phyloP scores from a whole-genome alignment of 2,329 filamentous ascomycete species.

The Cylindrodendrum hubeiense region DNA sequence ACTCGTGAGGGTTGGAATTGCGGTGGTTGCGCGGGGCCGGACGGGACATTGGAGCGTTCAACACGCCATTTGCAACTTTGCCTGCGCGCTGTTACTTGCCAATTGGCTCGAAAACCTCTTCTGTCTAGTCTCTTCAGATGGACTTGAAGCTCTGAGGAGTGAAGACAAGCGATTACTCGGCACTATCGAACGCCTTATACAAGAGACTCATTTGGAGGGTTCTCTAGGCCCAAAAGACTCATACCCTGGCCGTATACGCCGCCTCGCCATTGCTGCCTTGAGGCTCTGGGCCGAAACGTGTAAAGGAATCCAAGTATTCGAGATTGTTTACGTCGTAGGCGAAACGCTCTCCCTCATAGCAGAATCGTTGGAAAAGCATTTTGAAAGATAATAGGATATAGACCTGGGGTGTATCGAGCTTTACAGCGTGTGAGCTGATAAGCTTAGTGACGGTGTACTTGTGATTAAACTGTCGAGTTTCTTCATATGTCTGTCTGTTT shows the following conservation, averaged over 20 bases:
- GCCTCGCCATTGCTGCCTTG: slow-evolving; percentile 37
- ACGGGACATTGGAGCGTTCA: slow-evolving; percentile 68
- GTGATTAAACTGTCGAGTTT: too few relatives aligned
- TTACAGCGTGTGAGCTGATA: too few relatives aligned
- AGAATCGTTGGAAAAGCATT: too few relatives aligned
- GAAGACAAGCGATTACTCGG: slow-evolving; percentile 40
- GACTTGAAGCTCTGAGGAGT: slow-evolving; percentile 19
- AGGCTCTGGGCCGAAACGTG: slow-evolving; percentile 48
- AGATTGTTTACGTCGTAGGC: slow-evolving; percentile 43
- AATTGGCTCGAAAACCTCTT: slow-evolving; percentile 53
- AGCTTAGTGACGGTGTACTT: too few relatives aligned
- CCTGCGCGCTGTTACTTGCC: slow-evolving; percentile 61
- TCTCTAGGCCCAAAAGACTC: slow-evolving; percentile 29
- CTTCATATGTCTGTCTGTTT: too few relatives aligned
- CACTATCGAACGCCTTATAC: slow-evolving; percentile 38
- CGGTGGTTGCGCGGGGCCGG: slow-evolving; percentile 64
- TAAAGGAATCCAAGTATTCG: slow-evolving; percentile 44
- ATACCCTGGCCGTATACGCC: slow-evolving; percentile 32
- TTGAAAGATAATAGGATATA: too few relatives aligned
- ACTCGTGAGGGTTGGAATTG: slow-evolving; percentile 64
- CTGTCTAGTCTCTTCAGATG: slow-evolving; percentile 17
- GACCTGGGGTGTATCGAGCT: too few relatives aligned
- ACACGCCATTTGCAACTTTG: slow-evolving; percentile 65
- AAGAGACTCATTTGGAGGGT: slow-evolving; percentile 39
- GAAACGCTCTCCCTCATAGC: slow-evolving; percentile 30